Evolutionary conservation across 1,139 yeast genomes (phyloP), one percentile per base, ranked within the genome.

Genomic region (Hyphopichia burtonii): DNA sequence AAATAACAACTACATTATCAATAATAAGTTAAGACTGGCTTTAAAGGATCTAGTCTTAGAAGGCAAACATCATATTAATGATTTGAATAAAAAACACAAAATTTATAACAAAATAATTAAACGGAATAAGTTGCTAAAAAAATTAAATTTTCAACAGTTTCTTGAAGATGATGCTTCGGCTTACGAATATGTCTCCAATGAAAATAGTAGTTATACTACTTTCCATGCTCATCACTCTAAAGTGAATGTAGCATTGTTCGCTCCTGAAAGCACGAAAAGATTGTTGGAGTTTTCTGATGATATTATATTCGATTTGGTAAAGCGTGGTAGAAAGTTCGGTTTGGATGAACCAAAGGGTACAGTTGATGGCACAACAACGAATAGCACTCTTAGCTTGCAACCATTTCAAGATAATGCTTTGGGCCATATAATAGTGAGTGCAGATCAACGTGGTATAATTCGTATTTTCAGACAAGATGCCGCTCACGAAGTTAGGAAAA

Each of bases 401-500:
- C 19, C 63, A 53, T 38, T 42, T 45, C 56, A 40, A 46, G 63
- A 41, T 64, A 71, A 38, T 63, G 66, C 47, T 50, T 55, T 35
- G 9, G 78, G 79, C 0, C 67, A 76, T 25, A 79, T 84, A 33
- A 78, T 89, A 23, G 83, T 90, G 2, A 83, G 95, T 1, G 82
- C 94, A 0, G 97, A 89, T 58, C 80, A 79, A 47, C 64, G 68
- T 31, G 97, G 97, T 0, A 52, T 74, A 4, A 86, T 90, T 37
- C 67, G 93, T 42, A 86, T 90, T 0, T 87, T 85, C 58, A 72
- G 97, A 51, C 86, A 88, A 48, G 96, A 90, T 59, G 71, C 83
- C 39, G 86, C 94, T 0, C 65, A 75, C 37, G 52, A 52, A 11
- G 49, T 62, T 33, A 49, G 79, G 30, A 68, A 66, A 34, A 38